phyloP scores from a whole-genome alignment of 2,329 filamentous ascomycete species.

The Arthrobotrys musiformis region DNA sequence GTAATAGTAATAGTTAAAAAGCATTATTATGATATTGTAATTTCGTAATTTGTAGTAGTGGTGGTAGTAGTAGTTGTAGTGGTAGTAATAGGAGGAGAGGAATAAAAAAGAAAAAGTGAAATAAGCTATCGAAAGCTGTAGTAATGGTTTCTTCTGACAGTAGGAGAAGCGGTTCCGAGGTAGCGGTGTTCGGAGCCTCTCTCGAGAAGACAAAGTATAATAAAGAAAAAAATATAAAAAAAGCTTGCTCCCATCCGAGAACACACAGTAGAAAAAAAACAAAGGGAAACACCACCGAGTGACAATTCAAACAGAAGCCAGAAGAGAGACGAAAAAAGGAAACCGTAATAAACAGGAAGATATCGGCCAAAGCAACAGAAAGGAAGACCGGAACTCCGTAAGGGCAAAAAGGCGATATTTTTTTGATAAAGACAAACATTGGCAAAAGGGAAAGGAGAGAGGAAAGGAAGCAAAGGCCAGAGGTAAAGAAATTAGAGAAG shows the following conservation, averaged over 20 bases:
- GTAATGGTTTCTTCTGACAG: not conserved
- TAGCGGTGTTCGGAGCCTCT: not conserved
- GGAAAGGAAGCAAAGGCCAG: slow-evolving; percentile 3
- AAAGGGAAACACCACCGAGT: slow-evolving; percentile 55
- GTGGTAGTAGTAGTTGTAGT: too few relatives aligned
- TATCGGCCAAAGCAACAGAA: slow-evolving; percentile 51
- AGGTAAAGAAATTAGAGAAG: slow-evolving; percentile 44
- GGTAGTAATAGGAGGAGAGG: slow-evolving; percentile 1
- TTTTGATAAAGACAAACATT: slow-evolving; percentile 27
- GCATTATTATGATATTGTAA: slow-evolving; percentile 56
- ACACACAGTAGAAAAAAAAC: slow-evolving; percentile 51
- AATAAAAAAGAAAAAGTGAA: not conserved
- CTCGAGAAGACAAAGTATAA: slow-evolving; percentile 23
- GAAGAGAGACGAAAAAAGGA: not conserved
- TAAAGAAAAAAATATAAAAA: slow-evolving; percentile 53
- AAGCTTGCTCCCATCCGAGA: slow-evolving; percentile 57
- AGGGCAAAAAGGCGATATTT: slow-evolving; percentile 44
- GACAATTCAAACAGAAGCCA: slow-evolving; percentile 32
- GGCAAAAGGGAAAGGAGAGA: slow-evolving; percentile 14
- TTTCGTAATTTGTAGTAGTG: slow-evolving; percentile 28
- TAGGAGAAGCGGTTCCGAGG: slow-evolving; percentile 23
- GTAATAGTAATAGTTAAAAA: slow-evolving; percentile 8
- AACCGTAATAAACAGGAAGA: slow-evolving; percentile 26
- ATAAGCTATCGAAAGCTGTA: slow-evolving; percentile 23
- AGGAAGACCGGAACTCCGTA: slow-evolving; percentile 44